Evolutionary conservation across 768 basidiomycete genomes (phyloP), one percentile per base, ranked within the genome.

Genomic region (Termitomyces sp.): DNA sequence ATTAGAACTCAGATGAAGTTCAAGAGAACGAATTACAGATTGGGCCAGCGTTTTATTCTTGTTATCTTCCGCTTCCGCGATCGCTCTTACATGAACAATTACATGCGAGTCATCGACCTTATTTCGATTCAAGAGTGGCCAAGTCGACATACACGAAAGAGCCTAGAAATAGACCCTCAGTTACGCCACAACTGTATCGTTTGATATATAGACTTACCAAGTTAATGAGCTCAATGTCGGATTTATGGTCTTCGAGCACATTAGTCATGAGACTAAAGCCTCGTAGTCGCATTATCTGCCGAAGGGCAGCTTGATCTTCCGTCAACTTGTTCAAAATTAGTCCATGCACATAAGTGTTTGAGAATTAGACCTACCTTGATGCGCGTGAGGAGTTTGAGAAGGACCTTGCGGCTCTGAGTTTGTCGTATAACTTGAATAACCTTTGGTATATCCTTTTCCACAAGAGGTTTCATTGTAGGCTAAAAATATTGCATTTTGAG

Each of bases 211-310:
- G 2, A 75, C 89, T 47, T 61, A 95, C 95, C 64, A 88, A 72
- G 13, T 79, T 71, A n/a, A 86, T 72, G 43, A 96, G 75, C 43
- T 95, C 91, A 35, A 75, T 50, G 67, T 98, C 93, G 18, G 80
- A 76, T 12, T 68, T 68, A 63, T 93, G 77, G 67, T 98, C 94
- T 40, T 89, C 84, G 33, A 98, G 74, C 41, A 98, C 80, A 67
- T 90, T 92, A 48, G 85, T 88, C 93, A 98, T 95, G 16, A 95
- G 76, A 72, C 88, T 91, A 70, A 95, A 91, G 2, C 95, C 95
- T 68, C 97, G 93, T 67, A 98, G 76, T 5, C 94, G 88, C 85
- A 97, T 89, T 50, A 98, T 79, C 69, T 93, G 86, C 33, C 92
- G 80, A 28, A 94, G 76, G 13, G 93, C 85, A 0, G 84, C 78